Evolutionary conservation across 371 early-diverging fungal species (phyloP).

Genomic region (Apophysomyces ossiformis): DNA sequence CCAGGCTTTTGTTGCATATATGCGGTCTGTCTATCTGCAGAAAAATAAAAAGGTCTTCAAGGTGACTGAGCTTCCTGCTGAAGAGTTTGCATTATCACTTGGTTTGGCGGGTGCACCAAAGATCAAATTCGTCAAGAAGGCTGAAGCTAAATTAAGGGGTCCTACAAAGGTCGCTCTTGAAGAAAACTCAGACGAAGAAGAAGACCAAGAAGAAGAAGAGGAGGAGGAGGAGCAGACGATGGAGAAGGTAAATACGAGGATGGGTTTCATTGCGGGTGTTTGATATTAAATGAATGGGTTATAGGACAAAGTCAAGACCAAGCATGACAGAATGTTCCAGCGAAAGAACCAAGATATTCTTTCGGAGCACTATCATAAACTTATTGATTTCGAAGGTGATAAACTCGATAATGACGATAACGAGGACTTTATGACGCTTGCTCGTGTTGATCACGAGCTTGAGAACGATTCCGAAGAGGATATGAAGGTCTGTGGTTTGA

Average conservation of each 20-base stretch:
- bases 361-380: conserved; percentile 88
- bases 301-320: conserved; percentile 62
- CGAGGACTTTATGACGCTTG: conserved; percentile 83
- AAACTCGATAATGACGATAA: conserved; percentile 53
- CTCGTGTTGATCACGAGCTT: conserved; percentile 75
- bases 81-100: conserved; percentile 85
- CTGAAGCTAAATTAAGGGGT: conserved; percentile 26
- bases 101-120: conserved; percentile 95
- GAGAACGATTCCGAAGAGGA: conserved; percentile 52
- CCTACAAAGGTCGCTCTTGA: conserved; percentile 24
- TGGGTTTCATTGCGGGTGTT: not conserved
- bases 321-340: conserved; percentile 89
- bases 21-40: conserved; percentile 90
- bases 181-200: conserved; percentile 37
- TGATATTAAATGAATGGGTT: conserved; percentile 20
- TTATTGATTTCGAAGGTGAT: conserved; percentile 70
- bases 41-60: conserved; percentile 88
- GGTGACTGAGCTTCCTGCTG: conserved; percentile 82
- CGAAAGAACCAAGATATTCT: conserved; percentile 91
- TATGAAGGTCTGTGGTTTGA: conserved; percentile 14
- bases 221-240: conserved; percentile 43
- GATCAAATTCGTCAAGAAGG: conserved; percentile 82
- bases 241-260: conserved; percentile 24
- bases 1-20: conserved; percentile 90
- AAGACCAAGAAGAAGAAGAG: conserved; percentile 34